phyloP scores from a whole-genome alignment of 495 filamentous ascomycete species.

The Cudoniella acicularis region DNA sequence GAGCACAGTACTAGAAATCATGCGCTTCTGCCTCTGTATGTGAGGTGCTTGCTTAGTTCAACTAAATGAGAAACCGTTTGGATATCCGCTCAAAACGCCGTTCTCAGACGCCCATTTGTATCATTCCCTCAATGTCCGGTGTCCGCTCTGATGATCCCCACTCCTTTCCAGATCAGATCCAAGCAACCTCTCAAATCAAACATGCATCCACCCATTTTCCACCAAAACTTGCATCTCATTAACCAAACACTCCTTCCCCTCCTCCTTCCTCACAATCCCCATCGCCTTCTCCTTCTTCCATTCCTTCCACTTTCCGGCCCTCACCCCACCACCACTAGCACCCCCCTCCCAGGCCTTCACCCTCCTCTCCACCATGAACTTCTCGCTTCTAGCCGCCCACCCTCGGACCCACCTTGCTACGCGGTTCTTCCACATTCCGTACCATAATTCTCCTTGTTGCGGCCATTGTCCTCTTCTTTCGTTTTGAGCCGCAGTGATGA shows the following conservation, averaged over 20 bases:
- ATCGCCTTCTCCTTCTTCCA: constrained; percentile 21
- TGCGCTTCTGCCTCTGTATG: too few species aligned
- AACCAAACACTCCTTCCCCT: constrained; percentile 61
- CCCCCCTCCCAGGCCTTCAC: constrained; percentile 30
- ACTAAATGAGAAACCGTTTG: too few species aligned
- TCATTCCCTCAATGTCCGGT: too few species aligned
- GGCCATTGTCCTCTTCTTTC: constrained; percentile 35
- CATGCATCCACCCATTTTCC: constrained; percentile 70
- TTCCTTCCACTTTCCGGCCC: too few species aligned
- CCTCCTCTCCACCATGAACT: constrained; percentile 33
- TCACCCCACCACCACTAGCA: constrained; percentile 18
- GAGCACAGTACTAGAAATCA: too few species aligned
- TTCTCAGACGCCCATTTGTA: too few species aligned
- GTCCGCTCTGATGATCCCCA: too few species aligned
- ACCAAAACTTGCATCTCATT: constrained; percentile 81
- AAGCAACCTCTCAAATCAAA: too few species aligned
- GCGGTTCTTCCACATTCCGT: constrained; percentile 57
- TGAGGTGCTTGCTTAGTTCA: too few species aligned
- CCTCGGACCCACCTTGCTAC: constrained; percentile 45
- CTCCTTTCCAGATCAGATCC: too few species aligned
- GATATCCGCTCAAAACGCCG: too few species aligned
- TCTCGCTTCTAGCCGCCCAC: constrained; percentile 34
- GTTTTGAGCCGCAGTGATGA: neutral
- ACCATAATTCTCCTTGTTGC: constrained; percentile 28
- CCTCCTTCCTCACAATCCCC: constrained; percentile 51